phyloP scores from a whole-genome alignment of 1,139 yeast genomes.

The Geotrichum restrictum region DNA sequence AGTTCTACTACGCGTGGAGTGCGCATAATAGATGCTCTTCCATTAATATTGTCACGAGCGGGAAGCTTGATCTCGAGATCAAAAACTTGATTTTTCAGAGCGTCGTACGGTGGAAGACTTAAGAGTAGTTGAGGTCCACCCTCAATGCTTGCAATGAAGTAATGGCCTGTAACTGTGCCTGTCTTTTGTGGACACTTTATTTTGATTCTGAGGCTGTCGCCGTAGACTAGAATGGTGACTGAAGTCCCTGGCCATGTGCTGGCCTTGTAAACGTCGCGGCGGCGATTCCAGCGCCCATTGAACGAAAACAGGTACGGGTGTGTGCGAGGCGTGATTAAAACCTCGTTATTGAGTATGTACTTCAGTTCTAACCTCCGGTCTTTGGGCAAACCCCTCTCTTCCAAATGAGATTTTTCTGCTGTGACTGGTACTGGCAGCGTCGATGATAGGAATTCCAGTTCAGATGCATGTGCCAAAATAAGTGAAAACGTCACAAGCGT shows the following conservation, averaged over 20 bases:
- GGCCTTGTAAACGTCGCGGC: slow-evolving; percentile 21
- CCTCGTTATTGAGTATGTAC: slow-evolving; percentile 14
- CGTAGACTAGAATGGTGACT: slow-evolving; percentile 20
- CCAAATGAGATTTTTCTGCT: no score
- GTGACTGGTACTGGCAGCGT: no score
- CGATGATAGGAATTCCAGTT: no score
- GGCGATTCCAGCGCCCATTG: slow-evolving; percentile 27
- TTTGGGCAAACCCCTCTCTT: slow-evolving; percentile 1
- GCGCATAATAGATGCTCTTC: neutral
- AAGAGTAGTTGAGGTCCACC: slow-evolving; percentile 14
- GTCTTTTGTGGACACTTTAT: slow-evolving; percentile 7
- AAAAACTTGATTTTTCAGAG: slow-evolving; percentile 18
- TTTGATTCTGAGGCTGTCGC: slow-evolving; percentile 18
- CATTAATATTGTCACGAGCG: neutral
- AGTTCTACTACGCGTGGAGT: slow-evolving; percentile 19
- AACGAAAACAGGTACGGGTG: slow-evolving; percentile 23
- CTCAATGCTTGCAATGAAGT: slow-evolving; percentile 17
- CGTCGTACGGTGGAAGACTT: slow-evolving; percentile 19
- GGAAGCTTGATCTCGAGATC: slow-evolving; percentile 20
- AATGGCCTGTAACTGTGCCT: slow-evolving; percentile 16
- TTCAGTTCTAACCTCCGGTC: slow-evolving; percentile 6
- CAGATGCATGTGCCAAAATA: no score
- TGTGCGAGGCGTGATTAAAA: slow-evolving; percentile 19
- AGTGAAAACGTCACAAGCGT: no score
- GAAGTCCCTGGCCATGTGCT: slow-evolving; percentile 24